These are phyloP conservation scores for Spathaspora sp. DNA, from an alignment of 805 yeast species.

Conservation along the genomic window DNA sequence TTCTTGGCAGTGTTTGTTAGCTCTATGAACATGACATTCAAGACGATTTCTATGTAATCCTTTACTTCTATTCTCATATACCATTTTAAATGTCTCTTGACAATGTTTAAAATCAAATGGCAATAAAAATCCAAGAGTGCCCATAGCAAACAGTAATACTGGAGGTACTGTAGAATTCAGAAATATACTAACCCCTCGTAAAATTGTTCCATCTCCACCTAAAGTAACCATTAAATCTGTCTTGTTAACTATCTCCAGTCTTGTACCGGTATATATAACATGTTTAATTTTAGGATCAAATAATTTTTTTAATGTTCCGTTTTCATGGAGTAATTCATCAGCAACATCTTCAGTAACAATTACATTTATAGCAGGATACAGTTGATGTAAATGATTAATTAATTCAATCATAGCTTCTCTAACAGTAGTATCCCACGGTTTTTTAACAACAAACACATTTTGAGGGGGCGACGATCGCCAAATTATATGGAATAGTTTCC, in stretches of 20 bases:
- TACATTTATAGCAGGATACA: conserved; percentile 71
- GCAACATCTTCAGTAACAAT: conserved; percentile 75
- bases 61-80: conserved; percentile 63
- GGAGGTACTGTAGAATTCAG: conserved; percentile 80
- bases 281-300: conserved; percentile 8
- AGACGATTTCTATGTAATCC: conserved; percentile 76
- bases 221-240: conserved; percentile 81
- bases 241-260: conserved; percentile 53
- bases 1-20: neutral
- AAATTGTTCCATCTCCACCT: conserved; percentile 96
- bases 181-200: conserved; percentile 79
- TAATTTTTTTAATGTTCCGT: conserved; percentile 20
- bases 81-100: conserved; percentile 56
- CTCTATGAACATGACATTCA: conserved; percentile 60
- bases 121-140: conserved; percentile 83
- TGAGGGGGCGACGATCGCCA: conserved; percentile 70
- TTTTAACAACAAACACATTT: conserved; percentile 78
- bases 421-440: conserved; percentile 72
- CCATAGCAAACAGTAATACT: conserved; percentile 80
- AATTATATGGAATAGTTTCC: conserved; percentile 57
- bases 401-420: conserved; percentile 64
- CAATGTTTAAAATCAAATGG: conserved; percentile 78
- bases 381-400: conserved; percentile 53
- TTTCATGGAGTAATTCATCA: conserved; percentile 52
- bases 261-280: conserved; percentile 55